Percentiles rank a stretch among this genome's conserved stretches.
These are phyloP conservation scores for Emmonsia crescens DNA, from an alignment of 2,329 filamentous ascomycete genomes.

Conservation along the genomic window DNA sequence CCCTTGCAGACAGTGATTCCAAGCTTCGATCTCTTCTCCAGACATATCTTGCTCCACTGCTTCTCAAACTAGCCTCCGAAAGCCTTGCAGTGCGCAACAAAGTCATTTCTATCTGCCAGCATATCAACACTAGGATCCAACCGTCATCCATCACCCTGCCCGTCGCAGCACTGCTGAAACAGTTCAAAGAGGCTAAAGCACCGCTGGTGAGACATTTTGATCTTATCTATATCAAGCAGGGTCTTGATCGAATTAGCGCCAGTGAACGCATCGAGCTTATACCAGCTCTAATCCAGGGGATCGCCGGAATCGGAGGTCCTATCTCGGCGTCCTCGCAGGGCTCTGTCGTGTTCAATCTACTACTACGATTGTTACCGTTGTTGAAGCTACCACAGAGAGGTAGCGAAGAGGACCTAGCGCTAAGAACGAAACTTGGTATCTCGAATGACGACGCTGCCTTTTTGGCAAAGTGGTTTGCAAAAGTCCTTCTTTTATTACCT, in stretches of 20 bases:
- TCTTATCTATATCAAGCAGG: slow-evolving; percentile 79
- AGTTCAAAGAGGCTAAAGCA: slow-evolving; percentile 71
- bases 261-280: slow-evolving; percentile 60
- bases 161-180: slow-evolving; percentile 70
- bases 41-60: slow-evolving; percentile 66
- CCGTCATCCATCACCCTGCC: slow-evolving; percentile 62
- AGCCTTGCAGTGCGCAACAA: slow-evolving; percentile 71
- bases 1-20: slow-evolving; percentile 68
- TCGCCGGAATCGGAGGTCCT: slow-evolving; percentile 26
- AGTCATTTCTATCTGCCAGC: slow-evolving; percentile 60
- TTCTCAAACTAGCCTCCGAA: slow-evolving; percentile 78
- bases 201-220: slow-evolving; percentile 78
- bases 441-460: slow-evolving; percentile 61
- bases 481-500: slow-evolving; percentile 60
- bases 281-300: slow-evolving; percentile 57
- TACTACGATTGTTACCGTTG: slow-evolving; percentile 65
- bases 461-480: slow-evolving; percentile 63
- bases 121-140: slow-evolving; percentile 56
- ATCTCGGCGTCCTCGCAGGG: slow-evolving; percentile 38
- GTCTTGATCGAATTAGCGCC: slow-evolving; percentile 51
- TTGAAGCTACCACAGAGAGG: slow-evolving; percentile 58
- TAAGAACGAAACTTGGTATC: slow-evolving; percentile 58
- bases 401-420: slow-evolving; percentile 61
- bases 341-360: slow-evolving; percentile 67
- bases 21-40: slow-evolving; percentile 71